Base-by-base conservation (phyloP, 2,329 filamentous ascomycete genomes). In the Periconia macrospinosa region DNA sequence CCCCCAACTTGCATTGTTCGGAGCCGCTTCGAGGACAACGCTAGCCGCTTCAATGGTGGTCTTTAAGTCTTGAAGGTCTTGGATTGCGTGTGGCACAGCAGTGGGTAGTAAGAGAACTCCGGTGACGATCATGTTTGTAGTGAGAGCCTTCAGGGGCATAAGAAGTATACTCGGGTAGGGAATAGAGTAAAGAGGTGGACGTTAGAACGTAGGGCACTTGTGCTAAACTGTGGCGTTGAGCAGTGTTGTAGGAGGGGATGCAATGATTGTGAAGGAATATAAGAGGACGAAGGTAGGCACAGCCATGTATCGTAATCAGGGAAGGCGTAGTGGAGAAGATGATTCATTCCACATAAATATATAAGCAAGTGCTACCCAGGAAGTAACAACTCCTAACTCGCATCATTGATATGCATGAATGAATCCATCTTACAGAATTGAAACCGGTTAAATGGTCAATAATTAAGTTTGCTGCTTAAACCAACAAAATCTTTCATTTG, bases 1-100 rank as follows among this genome's bases (percentile, higher is more conserved):
- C 1, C 69, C 66, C 62, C 65, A 72, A 42, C 62, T 65, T 19
- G 58, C 56, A 37, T 64, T 69, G 14, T 68, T 71, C 13, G 67
- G 63, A 10, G 56, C 56, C 6, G 59, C 58, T 17, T 65, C 63
- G 41, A 73, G 71, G 2, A 60, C 61, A 23, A 49, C 60, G n/a
- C 69, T 67, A 30, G 64, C 65, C 14, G 61, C 49, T 47, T 66
- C 65, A 51, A 72, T 66, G 45, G 69, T 56, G 2, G 56, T 55
- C 49, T 58, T 62, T 52, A 73, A 52, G 52, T 69, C 60, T 41
- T 49, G 37, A 6, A 73, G 58, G 49, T 73, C 69, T 20, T 66
- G 63, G n/a, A 69, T 48, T 20, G 69, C 68, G 18, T 63, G 64
- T 14, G 49, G 58, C 42, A 67, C 49, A 15, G 56, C 58, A 9